Evolutionary conservation across 257 asterid genomes (phyloP).

Genomic region (Echites panduratus): DNA sequence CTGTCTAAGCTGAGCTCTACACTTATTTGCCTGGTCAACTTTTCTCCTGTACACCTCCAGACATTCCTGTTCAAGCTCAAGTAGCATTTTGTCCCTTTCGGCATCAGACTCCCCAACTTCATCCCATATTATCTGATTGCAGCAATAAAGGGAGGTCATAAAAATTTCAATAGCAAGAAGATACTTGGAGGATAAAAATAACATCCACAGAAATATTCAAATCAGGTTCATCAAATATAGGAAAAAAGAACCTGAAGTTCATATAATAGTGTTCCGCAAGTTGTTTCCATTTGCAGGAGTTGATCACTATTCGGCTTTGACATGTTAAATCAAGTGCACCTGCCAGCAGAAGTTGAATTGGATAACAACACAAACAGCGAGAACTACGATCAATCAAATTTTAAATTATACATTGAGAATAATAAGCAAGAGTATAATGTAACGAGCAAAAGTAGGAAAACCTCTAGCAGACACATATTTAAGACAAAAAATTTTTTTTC

Average conservation of each 20-base stretch:
- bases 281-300: slow-evolving; percentile 57
- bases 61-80: slow-evolving; percentile 88
- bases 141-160: slow-evolving; percentile 3
- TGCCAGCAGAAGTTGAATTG: slow-evolving; percentile 22
- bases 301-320: slow-evolving; percentile 34
- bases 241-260: slow-evolving; percentile 70
- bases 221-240: not conserved
- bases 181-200: slow-evolving; percentile 1
- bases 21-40: slow-evolving; percentile 90
- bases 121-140: slow-evolving; percentile 84
- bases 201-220: not conserved
- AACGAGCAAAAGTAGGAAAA: not conserved
- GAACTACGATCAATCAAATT: not conserved
- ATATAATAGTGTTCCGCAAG: slow-evolving; percentile 72
- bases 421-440: not conserved
- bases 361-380: slow-evolving; percentile 1
- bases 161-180: slow-evolving; percentile 3
- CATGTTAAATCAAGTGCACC: slow-evolving; percentile 32
- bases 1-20: slow-evolving; percentile 88
- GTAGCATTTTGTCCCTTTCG: slow-evolving; percentile 75
- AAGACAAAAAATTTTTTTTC: no score
- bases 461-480: not conserved
- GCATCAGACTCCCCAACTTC: slow-evolving; percentile 92
- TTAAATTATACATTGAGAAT: not conserved
- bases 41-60: slow-evolving; percentile 88